phyloP scores from a whole-genome alignment of 1,284 basidiomycete genomes.

The Cryptococcus hybrid region DNA sequence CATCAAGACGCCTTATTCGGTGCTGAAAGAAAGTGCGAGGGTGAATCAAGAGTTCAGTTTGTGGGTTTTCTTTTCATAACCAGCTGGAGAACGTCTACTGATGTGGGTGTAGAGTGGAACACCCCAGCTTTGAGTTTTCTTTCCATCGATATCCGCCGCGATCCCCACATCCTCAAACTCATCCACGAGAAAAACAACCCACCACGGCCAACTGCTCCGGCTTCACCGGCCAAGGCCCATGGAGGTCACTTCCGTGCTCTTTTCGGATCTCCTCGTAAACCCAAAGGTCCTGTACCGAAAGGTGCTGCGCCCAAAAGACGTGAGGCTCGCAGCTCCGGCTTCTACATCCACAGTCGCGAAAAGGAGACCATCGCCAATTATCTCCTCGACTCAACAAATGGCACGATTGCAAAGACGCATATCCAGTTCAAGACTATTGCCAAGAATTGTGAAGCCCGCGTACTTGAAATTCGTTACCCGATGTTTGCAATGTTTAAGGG shows the following conservation, averaged over 20 bases:
- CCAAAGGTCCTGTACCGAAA: slow-evolving; percentile 49
- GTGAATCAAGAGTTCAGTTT: slow-evolving; percentile 94
- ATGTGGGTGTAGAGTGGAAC: slow-evolving; percentile 35
- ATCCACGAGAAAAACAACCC: slow-evolving; percentile 60
- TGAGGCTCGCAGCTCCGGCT: background rate
- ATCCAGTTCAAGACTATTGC: slow-evolving; percentile 83
- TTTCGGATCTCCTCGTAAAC: slow-evolving; percentile 71
- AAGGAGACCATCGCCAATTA: slow-evolving; percentile 69
- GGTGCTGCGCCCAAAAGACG: background rate
- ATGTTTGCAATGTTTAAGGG: slow-evolving; percentile 64
- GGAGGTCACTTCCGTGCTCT: slow-evolving; percentile 62
- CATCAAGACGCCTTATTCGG: slow-evolving; percentile 82
- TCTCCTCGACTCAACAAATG: slow-evolving; percentile 63
- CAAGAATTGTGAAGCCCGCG: slow-evolving; percentile 70
- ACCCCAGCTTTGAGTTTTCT: slow-evolving; percentile 86
- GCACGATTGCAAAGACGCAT: slow-evolving; percentile 74
- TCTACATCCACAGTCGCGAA: slow-evolving; percentile 9
- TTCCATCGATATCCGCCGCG: slow-evolving; percentile 74
- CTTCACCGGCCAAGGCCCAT: slow-evolving; percentile 45
- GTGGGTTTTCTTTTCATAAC: slow-evolving; percentile 54
- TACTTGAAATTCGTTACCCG: slow-evolving; percentile 80
- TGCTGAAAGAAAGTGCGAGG: slow-evolving; percentile 61
- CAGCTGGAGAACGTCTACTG: background rate
- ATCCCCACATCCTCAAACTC: slow-evolving; percentile 66
- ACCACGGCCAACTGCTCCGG: slow-evolving; percentile 52